Conservation (phyloP, 2,329 filamentous ascomycete genomes). For the Tolypocladium album region DNA sequence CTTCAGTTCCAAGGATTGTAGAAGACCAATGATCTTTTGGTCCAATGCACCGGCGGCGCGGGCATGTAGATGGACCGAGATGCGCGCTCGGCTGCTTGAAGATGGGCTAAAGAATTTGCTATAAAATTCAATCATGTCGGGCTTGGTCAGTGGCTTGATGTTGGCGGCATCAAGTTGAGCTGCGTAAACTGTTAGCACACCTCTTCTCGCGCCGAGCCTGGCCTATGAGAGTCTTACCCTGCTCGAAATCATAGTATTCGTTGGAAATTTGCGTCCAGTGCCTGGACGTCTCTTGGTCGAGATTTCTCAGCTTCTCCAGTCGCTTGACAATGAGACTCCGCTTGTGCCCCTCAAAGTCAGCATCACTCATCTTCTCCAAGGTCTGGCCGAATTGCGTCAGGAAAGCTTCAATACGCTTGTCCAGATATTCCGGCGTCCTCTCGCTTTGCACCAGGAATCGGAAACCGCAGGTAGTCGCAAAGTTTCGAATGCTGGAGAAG, state of each 20-base stretch:
- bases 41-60: conserved; percentile 44
- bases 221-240: conserved; percentile 45
- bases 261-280: conserved; percentile 79
- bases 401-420: conserved; percentile 81
- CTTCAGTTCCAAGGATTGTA: conserved; percentile 23
- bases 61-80: conserved; percentile 74
- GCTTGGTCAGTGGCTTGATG: conserved; percentile 65
- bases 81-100: conserved; percentile 66
- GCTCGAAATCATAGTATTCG: conserved; percentile 84
- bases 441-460: conserved; percentile 92
- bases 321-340: conserved; percentile 77
- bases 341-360: conserved; percentile 86
- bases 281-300: conserved; percentile 70
- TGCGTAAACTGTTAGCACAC: conserved; percentile 18
- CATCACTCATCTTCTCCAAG: conserved; percentile 65
- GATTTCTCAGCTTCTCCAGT: conserved; percentile 85
- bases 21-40: conserved; percentile 30
- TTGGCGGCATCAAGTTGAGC: conserved; percentile 66
- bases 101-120: conserved; percentile 61
- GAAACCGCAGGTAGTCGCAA: conserved; percentile 73
- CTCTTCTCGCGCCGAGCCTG: not conserved
- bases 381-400: conserved; percentile 54
- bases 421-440: conserved; percentile 70
- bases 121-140: conserved; percentile 73
- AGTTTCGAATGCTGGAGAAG: conserved; percentile 64